Percentiles rank a stretch among this genome's conserved stretches.
Evolutionary conservation across 2,329 filamentous ascomycete genomes (phyloP).

Genomic region (Sarocladium brachiariae): DNA sequence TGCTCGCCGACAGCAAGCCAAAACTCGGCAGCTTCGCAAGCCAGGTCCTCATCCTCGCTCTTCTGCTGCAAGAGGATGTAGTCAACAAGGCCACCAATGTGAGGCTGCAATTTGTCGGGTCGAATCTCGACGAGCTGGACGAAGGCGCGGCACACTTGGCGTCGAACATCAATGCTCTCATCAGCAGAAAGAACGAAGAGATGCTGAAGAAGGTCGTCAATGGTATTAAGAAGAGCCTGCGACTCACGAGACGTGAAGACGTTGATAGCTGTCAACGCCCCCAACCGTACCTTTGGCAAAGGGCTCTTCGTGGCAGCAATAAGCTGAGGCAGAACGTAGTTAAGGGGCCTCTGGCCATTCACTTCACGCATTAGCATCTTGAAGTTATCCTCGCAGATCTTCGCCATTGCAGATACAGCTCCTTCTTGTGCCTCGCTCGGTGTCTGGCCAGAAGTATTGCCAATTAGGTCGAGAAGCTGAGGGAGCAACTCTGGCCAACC

Average conservation of each 20-base stretch:
- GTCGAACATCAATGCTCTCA: slow-evolving; percentile 70
- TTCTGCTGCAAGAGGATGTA: slow-evolving; percentile 90
- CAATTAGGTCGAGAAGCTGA: slow-evolving; percentile 71
- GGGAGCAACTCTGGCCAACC: slow-evolving; percentile 88
- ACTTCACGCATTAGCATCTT: slow-evolving; percentile 81
- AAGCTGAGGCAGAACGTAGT: slow-evolving; percentile 83
- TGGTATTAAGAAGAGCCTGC: slow-evolving; percentile 69
- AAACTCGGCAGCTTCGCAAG: slow-evolving; percentile 92
- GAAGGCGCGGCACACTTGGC: slow-evolving; percentile 89
- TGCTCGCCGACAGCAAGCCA: slow-evolving; percentile 94
- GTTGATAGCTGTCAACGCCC: slow-evolving; percentile 80
- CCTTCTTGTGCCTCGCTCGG: slow-evolving; percentile 76
- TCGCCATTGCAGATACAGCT: slow-evolving; percentile 84
- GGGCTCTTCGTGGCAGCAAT: slow-evolving; percentile 77
- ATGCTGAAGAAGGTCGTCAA: slow-evolving; percentile 75
- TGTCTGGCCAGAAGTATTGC: slow-evolving; percentile 62
- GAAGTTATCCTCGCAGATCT: slow-evolving; percentile 95
- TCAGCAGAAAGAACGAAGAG: slow-evolving; percentile 79
- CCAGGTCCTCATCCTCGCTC: slow-evolving; percentile 80
- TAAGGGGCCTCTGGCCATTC: slow-evolving; percentile 79
- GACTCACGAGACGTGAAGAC: slow-evolving; percentile 84
- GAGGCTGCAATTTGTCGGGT: slow-evolving; percentile 83
- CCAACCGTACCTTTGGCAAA: slow-evolving; percentile 68
- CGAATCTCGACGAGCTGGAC: slow-evolving; percentile 86
- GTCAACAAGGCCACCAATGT: slow-evolving; percentile 81